phyloP scores from a whole-genome alignment of 345 rosid genomes.

The Camelina sativa region DNA sequence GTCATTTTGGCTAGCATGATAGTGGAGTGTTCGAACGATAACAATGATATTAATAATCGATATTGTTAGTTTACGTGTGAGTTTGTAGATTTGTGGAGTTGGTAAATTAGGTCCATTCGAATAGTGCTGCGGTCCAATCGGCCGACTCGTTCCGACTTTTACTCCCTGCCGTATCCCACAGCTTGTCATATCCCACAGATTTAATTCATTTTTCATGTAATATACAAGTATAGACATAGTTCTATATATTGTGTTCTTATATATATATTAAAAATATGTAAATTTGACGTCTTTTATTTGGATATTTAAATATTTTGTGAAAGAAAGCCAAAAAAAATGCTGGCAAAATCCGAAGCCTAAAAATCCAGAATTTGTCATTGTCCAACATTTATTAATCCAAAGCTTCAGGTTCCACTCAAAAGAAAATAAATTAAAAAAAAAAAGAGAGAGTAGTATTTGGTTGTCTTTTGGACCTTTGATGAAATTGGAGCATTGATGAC shows the following conservation, averaged over 20 bases:
- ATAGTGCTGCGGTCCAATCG: conserved; percentile 43
- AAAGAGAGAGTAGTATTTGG: background rate
- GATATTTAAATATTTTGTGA: background rate
- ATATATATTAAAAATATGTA: background rate
- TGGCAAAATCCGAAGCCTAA: background rate
- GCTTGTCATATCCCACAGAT: conserved; percentile 20
- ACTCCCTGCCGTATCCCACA: conserved; percentile 35
- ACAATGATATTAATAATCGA: background rate
- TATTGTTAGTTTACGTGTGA: background rate
- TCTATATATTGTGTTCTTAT: background rate
- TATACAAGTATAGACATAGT: background rate
- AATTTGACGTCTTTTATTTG: background rate
- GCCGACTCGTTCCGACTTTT: conserved; percentile 35
- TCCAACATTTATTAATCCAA: conserved; percentile 13
- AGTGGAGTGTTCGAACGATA: background rate
- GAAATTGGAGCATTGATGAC: conserved; percentile 19
- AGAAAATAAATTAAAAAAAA: background rate
- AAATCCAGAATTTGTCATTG: background rate
- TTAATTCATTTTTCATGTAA: background rate
- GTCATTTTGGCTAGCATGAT: background rate
- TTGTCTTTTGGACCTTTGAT: conserved; percentile 4
- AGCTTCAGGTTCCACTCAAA: conserved; percentile 12
- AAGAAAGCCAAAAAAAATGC: background rate
- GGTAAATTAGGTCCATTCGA: conserved; percentile 28
- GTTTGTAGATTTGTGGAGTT: conserved; percentile 26